Evolutionary conservation across 352 stramenopile species (phyloP), one percentile per base, ranked within the genome.

Genomic region (Phytophthora idaei): DNA sequence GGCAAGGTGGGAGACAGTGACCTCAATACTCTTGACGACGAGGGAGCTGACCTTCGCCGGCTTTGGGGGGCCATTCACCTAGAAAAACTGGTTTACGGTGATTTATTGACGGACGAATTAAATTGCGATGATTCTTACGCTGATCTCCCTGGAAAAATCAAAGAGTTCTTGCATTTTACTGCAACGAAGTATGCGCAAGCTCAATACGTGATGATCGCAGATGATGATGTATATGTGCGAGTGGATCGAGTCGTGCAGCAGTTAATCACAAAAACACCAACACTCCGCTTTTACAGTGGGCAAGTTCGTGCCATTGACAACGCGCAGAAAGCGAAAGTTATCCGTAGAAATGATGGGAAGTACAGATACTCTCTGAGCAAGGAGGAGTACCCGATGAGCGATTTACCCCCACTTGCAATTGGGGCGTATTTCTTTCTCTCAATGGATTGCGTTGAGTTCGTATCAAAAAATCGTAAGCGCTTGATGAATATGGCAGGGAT

Each of bases 151-250:
- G 50, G 42, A 10, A 85, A 86, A 49, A 74, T 80, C 8, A 77
- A 65, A 14, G 71, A 63, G 21, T 86, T 88, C 29, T 31, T 82
- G 12, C 45, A 65, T 25, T 74, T 77, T n/a, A 61, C 61, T 28
- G 47, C 47, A 1, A 64, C 51, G 3, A 9, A 58, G 0, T 58
- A 62, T 17, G 28, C 64, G 0, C 49, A 48, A 6, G 46, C 60
- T 5, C 47, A 66, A 37, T 90, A 87, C 61, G 61, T 90, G 0
- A 83, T 90, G 76, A 70, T 90, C 28, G 63, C 74, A 4, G 80
- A 90, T 57, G 81, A 90, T 37, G 78, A 90, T 45, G 48, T 42
- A 5, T 42, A 42, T 42, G 36, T 42, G 10, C 36, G 36, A 42
- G 36, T 77, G 7, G 73, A 84, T 31, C 8, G 67, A 36, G 27